phyloP scores from a whole-genome alignment of 139 green algal genomes.

The Chlorella vulgaris region DNA sequence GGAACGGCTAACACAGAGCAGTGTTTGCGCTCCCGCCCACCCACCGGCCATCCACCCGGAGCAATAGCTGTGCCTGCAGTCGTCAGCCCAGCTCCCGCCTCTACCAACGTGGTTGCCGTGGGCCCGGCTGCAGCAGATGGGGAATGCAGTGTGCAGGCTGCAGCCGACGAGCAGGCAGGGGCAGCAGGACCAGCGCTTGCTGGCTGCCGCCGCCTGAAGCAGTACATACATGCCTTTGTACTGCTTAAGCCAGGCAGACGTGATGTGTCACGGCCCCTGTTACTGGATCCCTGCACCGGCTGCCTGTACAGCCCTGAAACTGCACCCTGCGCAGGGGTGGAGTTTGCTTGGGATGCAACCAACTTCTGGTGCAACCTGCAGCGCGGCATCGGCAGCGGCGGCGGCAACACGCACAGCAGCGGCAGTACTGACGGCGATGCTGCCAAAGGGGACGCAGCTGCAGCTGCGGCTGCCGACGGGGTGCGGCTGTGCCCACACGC shows the following conservation, averaged over 20 bases:
- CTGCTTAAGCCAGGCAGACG: constrained; percentile 73
- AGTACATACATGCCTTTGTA: constrained; percentile 80
- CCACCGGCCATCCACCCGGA: too few relatives aligned
- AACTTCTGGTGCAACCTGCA: constrained; percentile 64
- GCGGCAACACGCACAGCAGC: background rate
- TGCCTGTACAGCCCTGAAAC: constrained; percentile 46
- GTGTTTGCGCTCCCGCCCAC: too few relatives aligned
- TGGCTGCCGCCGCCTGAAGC: background rate
- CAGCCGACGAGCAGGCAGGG: background rate
- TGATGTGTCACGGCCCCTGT: constrained; percentile 63
- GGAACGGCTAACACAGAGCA: too few relatives aligned
- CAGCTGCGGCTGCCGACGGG: background rate
- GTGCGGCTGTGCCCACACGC: background rate
- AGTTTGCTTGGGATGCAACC: constrained; percentile 74
- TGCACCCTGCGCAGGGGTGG: constrained; percentile 78
- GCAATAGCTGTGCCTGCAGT: too few relatives aligned
- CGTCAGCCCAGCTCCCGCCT: too few relatives aligned
- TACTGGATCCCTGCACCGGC: constrained; percentile 79
- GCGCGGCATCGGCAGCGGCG: background rate
- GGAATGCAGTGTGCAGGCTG: too few relatives aligned
- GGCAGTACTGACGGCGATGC: constrained; percentile 28
- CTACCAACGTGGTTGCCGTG: too few relatives aligned
- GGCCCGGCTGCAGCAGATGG: too few relatives aligned
- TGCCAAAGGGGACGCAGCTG: background rate
- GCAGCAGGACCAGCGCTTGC: background rate